Percentiles rank a stretch among this genome's conserved stretches.
These are phyloP conservation scores for Psilocybe subaeruginosa DNA, from an alignment of 768 basidiomycete species.

Conservation along the genomic window DNA sequence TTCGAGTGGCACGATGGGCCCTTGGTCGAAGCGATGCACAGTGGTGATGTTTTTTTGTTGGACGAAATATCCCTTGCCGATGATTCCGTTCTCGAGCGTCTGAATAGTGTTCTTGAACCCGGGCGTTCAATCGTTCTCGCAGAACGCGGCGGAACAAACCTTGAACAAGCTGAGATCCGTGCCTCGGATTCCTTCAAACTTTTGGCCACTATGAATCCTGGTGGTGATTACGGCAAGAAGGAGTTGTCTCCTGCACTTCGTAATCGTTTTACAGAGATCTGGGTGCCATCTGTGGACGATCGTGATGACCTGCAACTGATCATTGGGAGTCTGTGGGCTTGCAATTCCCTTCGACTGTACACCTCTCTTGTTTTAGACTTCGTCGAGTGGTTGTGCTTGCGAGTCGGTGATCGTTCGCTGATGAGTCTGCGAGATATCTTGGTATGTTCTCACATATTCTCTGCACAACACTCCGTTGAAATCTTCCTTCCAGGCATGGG, in stretches of 20 bases:
- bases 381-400: slow-evolving; percentile 73
- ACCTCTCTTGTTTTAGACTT: slow-evolving; percentile 76
- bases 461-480: not conserved
- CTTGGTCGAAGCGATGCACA: slow-evolving; percentile 89
- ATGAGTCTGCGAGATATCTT: slow-evolving; percentile 87
- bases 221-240: slow-evolving; percentile 99
- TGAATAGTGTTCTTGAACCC: slow-evolving; percentile 97
- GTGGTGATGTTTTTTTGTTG: slow-evolving; percentile 84
- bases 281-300: slow-evolving; percentile 88
- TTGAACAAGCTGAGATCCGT: slow-evolving; percentile 65
- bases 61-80: slow-evolving; percentile 98
- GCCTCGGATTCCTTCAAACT: slow-evolving; percentile 81
- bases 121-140: slow-evolving; percentile 87
- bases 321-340: slow-evolving; percentile 68
- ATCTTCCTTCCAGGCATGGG: slow-evolving; percentile 73
- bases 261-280: slow-evolving; percentile 98
- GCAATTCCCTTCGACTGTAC: slow-evolving; percentile 52
- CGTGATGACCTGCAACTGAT: slow-evolving; percentile 79
- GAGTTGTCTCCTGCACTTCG: slow-evolving; percentile 95
- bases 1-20: slow-evolving; percentile 99
- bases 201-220: slow-evolving; percentile 98
- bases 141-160: slow-evolving; percentile 82
- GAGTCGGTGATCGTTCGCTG: slow-evolving; percentile 64
- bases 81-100: slow-evolving; percentile 94
- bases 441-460: slow-evolving; percentile 44